phyloP scores from a whole-genome alignment of 2,329 filamentous ascomycete genomes.

The Ceratocystis variospora region DNA sequence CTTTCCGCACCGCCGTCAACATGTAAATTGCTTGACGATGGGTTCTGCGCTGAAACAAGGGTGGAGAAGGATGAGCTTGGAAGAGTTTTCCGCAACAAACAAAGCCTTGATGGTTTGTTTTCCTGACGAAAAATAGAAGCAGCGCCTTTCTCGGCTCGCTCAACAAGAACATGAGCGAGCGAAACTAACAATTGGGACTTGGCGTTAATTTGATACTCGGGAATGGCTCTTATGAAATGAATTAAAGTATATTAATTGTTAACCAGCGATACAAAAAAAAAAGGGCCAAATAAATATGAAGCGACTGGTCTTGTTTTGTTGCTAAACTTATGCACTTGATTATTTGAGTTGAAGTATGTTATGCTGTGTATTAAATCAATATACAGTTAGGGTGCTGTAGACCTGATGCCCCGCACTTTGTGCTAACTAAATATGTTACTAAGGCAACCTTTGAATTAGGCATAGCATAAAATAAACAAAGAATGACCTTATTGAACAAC shows the following conservation, averaged over 20 bases:
- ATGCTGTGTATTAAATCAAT: not conserved
- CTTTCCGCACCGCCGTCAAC: conserved; percentile 85
- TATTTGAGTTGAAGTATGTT: not conserved
- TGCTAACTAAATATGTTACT: conserved; percentile 10
- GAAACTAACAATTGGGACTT: conserved; percentile 11
- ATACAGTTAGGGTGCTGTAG: not conserved
- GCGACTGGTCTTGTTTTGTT: not conserved
- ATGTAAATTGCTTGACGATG: conserved; percentile 43
- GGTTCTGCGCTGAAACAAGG: conserved; percentile 3
- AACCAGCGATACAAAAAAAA: conserved; percentile 16
- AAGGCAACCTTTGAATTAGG: conserved; percentile 1
- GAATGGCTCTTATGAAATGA: conserved; percentile 16
- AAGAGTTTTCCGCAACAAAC: conserved; percentile 18
- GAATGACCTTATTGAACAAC: not conserved
- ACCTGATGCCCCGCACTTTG: not conserved
- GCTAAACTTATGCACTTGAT: not conserved
- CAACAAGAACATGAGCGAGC: not conserved
- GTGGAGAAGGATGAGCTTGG: conserved; percentile 14
- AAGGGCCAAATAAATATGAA: conserved; percentile 15
- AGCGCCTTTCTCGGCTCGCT: conserved; percentile 7
- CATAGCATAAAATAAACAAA: not conserved
- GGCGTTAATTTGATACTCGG: conserved; percentile 12
- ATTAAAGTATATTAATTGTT: conserved; percentile 17
- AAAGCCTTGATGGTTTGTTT: conserved; percentile 15
- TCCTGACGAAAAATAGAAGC: conserved; percentile 14